A percentile compares a stretch with the other conserved stretches of the same genome.
Conservation (phyloP, 2,329 filamentous ascomycete genomes). For the Pseudogymnoascus destructans region DNA sequence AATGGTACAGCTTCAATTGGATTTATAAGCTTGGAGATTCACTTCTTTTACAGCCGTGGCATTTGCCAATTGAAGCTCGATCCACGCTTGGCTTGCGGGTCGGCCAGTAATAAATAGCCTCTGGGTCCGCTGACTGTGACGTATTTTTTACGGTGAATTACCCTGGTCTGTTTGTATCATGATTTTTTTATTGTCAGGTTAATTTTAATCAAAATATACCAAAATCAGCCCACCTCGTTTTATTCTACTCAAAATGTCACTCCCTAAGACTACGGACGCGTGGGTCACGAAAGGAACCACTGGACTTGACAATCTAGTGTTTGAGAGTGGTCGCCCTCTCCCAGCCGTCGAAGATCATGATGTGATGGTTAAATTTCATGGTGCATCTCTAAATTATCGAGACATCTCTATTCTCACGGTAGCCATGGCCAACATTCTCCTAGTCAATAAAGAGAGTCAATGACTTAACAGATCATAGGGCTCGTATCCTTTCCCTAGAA, state of each 20-base stretch:
- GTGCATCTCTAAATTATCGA: conserved; percentile 30
- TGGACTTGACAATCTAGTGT: conserved; percentile 36
- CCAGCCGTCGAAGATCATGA: conserved; percentile 37
- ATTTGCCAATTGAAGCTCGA: not conserved
- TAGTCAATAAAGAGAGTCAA: not conserved
- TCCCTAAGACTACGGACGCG: conserved; percentile 21
- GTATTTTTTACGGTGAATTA: not conserved
- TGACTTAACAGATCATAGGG: conserved; percentile 9
- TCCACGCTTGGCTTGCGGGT: not conserved
- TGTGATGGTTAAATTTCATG: conserved; percentile 38
- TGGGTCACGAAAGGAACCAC: conserved; percentile 39
- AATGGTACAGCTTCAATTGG: not conserved
- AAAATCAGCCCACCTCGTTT: not conserved
- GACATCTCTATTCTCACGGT: conserved; percentile 28
- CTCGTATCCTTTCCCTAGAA: conserved; percentile 21
- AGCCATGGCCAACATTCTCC: not conserved
- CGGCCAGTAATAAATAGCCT: not conserved
- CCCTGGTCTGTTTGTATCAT: not conserved
- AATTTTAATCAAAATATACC: not conserved
- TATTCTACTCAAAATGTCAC: conserved; percentile 2
- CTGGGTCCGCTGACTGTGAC: not conserved
- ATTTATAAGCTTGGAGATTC: not conserved
- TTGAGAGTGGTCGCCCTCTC: conserved; percentile 28
- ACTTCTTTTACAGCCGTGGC: not conserved
- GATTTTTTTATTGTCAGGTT: not conserved